Percentiles rank a stretch among this genome's conserved stretches.
phyloP scores from a whole-genome alignment of 148 eudicot genomes.

The Oxyria digyna region DNA sequence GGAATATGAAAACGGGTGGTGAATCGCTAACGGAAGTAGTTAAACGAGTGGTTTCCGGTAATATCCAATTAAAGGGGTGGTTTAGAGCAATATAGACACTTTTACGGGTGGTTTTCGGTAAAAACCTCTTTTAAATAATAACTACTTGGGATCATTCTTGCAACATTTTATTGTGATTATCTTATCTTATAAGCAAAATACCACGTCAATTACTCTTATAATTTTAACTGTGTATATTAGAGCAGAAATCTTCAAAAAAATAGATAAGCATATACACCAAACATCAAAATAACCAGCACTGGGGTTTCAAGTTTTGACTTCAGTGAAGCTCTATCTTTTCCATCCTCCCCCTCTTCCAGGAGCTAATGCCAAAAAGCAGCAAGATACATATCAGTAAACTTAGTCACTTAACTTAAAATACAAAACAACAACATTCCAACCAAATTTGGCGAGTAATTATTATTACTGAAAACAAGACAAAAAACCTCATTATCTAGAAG shows the following conservation, averaged over 20 bases:
- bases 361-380: constrained; percentile 28
- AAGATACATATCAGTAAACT: background rate
- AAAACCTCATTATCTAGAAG: background rate
- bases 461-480: background rate
- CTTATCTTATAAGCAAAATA: background rate
- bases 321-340: constrained; percentile 63
- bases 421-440: background rate
- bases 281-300: constrained; percentile 53
- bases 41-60: too few species aligned
- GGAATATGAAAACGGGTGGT: too few species aligned
- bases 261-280: background rate
- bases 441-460: background rate
- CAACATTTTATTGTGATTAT: background rate
- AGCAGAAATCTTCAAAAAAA: constrained; percentile 5
- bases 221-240: background rate
- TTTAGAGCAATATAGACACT: too few species aligned
- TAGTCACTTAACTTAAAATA: background rate
- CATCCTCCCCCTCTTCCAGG: constrained; percentile 89
- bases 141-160: background rate
- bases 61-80: too few species aligned
- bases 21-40: too few species aligned
- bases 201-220: background rate
- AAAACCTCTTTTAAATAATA: background rate
- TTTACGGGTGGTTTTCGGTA: too few species aligned
- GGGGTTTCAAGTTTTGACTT: constrained; percentile 94